Conservation (phyloP, 768 basidiomycete genomes). For the Phylloporus scabripes region DNA sequence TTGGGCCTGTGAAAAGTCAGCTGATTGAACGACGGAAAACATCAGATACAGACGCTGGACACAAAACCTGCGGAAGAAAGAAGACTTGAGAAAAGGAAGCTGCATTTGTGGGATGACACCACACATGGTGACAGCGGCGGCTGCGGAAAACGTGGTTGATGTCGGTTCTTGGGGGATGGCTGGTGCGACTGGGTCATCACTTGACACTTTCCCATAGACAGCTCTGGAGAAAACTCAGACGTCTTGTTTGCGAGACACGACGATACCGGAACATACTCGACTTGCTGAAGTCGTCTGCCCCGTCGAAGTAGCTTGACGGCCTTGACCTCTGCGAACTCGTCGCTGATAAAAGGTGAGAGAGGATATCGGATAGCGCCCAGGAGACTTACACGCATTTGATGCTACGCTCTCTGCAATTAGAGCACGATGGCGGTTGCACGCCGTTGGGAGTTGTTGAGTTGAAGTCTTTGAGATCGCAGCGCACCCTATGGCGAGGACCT, state of each 20-base stretch:
- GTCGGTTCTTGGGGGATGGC: constrained; percentile 24
- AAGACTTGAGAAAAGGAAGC: constrained; percentile 74
- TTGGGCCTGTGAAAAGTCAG: constrained; percentile 55
- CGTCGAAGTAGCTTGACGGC: constrained; percentile 80
- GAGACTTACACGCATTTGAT: constrained; percentile 86
- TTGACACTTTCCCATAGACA: constrained; percentile 67
- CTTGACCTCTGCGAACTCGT: constrained; percentile 89
- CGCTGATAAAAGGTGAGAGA: constrained; percentile 42
- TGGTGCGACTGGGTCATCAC: constrained; percentile 29
- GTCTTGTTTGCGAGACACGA: constrained; percentile 2
- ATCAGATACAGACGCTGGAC: constrained; percentile 62
- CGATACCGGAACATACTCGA: constrained; percentile 52
- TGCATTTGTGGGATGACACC: constrained; percentile 67
- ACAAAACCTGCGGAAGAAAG: constrained; percentile 81
- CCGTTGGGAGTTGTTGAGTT: constrained; percentile 44
- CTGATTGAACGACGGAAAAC: background rate
- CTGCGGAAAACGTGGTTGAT: constrained; percentile 4
- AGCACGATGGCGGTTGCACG: constrained; percentile 51
- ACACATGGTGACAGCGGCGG: constrained; percentile 1
- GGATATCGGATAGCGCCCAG: background rate
- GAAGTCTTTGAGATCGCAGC: constrained; percentile 89
- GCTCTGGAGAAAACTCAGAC: constrained; percentile 42
- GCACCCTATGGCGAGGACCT: constrained; percentile 50
- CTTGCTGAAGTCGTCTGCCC: constrained; percentile 76
- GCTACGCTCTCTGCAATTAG: constrained; percentile 85